Conservation (phyloP, 495 filamentous ascomycete species). For the Chaetomidium leptoderma region DNA sequence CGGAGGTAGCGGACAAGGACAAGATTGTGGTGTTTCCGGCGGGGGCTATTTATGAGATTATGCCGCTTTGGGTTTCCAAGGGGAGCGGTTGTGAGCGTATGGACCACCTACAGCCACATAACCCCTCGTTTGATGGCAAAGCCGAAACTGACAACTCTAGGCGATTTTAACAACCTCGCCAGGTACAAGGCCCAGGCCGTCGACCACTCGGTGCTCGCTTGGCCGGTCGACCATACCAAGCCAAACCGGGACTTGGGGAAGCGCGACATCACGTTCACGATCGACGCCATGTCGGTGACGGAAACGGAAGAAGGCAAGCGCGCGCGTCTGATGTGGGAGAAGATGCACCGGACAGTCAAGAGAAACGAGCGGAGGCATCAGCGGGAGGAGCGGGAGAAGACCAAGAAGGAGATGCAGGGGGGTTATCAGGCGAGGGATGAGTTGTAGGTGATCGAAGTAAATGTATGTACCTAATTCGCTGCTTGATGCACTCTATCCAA, state of each 20-base stretch:
- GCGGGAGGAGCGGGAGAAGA: slow-evolving; percentile 26
- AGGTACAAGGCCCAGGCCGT: slow-evolving; percentile 28
- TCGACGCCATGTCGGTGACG: slow-evolving; percentile 31
- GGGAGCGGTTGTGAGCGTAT: slow-evolving; percentile 35
- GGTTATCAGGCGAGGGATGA: slow-evolving; percentile 27
- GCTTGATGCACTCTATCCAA: not conserved
- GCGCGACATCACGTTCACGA: slow-evolving; percentile 31
- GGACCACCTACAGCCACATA: too few relatives aligned
- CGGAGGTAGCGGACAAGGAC: slow-evolving; percentile 23
- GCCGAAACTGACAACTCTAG: slow-evolving; percentile 18
- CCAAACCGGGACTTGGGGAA: slow-evolving; percentile 28
- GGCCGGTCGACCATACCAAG: slow-evolving; percentile 33
- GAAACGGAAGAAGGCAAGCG: slow-evolving; percentile 32
- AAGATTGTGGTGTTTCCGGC: slow-evolving; percentile 36
- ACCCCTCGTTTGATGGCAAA: too few relatives aligned
- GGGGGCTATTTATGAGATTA: slow-evolving; percentile 31
- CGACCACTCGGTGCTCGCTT: slow-evolving; percentile 30
- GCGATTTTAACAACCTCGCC: slow-evolving; percentile 27
- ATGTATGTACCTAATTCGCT: not conserved
- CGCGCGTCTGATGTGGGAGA: slow-evolving; percentile 34
- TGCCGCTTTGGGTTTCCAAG: slow-evolving; percentile 33
- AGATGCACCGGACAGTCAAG: slow-evolving; percentile 26
- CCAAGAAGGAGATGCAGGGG: slow-evolving; percentile 23
- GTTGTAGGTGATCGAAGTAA: slow-evolving; percentile 8
- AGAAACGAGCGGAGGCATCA: slow-evolving; percentile 27